Percentiles rank a stretch among this genome's conserved stretches.
Conservation (phyloP, 2,329 filamentous ascomycete genomes). For the Colletotrichum tropicale region DNA sequence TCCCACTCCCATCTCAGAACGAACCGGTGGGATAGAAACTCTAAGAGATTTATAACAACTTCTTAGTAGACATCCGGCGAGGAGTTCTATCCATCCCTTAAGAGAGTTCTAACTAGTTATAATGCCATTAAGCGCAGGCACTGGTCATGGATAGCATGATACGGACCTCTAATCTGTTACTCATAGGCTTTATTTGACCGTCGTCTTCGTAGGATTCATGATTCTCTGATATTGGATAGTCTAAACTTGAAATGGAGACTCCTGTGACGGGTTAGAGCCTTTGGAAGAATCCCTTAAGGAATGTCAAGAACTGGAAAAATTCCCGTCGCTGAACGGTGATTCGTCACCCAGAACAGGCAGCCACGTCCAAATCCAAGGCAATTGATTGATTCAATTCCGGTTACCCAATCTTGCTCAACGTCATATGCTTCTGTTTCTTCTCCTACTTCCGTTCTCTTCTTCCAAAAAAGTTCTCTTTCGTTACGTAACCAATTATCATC, state of each 20-base stretch:
- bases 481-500: neutral
- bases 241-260: fast-evolving
- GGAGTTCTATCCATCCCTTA: fast-evolving
- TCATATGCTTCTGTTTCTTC: neutral
- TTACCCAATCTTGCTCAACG: neutral
- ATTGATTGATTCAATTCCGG: neutral
- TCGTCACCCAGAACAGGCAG: neutral
- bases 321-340: neutral
- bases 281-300: neutral
- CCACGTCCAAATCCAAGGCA: neutral
- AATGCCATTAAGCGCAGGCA: neutral
- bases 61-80: neutral
- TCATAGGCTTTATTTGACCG: neutral
- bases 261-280: neutral
- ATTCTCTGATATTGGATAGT: neutral
- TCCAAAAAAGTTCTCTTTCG: too few species aligned
- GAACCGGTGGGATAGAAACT: neutral
- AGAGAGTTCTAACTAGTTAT: neutral
- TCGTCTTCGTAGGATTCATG: neutral
- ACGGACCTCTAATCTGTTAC: too few species aligned
- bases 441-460: too few species aligned
- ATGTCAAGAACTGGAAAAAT: neutral
- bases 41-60: fast-evolving
- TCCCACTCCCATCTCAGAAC: neutral
- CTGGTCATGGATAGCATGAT: neutral